Percentiles rank a stretch among this genome's conserved stretches.
Evolutionary conservation across 768 basidiomycete genomes (phyloP).

Genomic region (Amanita subjunquillea): DNA sequence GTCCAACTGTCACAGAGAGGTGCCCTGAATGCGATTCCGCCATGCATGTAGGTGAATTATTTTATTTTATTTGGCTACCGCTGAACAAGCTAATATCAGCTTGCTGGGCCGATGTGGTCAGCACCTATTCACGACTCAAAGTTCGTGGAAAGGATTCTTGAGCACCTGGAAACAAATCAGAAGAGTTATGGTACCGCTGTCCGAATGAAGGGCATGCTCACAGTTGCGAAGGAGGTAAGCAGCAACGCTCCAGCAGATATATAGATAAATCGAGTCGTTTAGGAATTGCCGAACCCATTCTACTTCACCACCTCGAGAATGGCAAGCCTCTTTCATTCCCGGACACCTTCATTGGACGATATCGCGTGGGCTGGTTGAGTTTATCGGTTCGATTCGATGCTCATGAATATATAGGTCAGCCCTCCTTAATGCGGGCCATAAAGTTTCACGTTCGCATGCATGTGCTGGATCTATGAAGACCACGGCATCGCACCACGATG

Average conservation of each 20-base stretch:
- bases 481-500: conserved; percentile 53
- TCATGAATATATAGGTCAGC: conserved; percentile 52
- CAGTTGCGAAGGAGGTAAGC: conserved; percentile 78
- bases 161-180: conserved; percentile 54
- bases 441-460: conserved; percentile 87
- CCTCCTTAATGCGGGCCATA: conserved; percentile 75
- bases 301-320: conserved; percentile 82
- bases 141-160: conserved; percentile 69
- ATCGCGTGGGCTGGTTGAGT: conserved; percentile 39
- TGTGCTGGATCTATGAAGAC: conserved; percentile 88
- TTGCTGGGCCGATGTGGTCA: conserved; percentile 97
- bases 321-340: conserved; percentile 74
- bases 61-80: neutral
- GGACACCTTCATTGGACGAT: conserved; percentile 64
- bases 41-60: conserved; percentile 54
- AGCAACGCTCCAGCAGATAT: neutral
- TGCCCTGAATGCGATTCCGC: conserved; percentile 78
- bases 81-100: conserved; percentile 25
- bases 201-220: conserved; percentile 94
- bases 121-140: conserved; percentile 70
- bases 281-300: conserved; percentile 76
- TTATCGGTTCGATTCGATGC: neutral
- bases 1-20: conserved; percentile 52
- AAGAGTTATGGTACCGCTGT: conserved; percentile 65
- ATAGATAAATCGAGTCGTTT: neutral